Percentiles rank a stretch among this genome's conserved stretches.
These are phyloP conservation scores for Xylaria acuta DNA, from an alignment of 495 filamentous ascomycete species.

Conservation along the genomic window DNA sequence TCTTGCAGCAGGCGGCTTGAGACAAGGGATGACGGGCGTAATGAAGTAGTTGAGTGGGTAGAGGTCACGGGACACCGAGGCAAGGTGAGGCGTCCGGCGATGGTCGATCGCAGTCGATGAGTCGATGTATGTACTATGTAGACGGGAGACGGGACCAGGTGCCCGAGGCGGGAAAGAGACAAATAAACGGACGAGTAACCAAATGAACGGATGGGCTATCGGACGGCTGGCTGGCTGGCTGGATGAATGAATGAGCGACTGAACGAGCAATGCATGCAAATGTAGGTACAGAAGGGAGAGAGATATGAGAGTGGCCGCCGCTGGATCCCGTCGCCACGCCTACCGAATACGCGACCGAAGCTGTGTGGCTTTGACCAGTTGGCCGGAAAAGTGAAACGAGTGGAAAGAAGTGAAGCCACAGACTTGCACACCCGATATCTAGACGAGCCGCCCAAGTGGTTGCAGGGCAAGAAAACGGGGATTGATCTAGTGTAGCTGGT, in stretches of 20 bases:
- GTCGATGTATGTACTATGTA: too few relatives aligned
- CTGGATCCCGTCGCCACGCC: background rate
- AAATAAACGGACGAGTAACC: background rate
- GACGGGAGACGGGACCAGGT: background rate
- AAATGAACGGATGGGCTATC: background rate
- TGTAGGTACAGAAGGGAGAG: slow-evolving; percentile 6
- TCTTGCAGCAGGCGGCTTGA: slow-evolving; percentile 20
- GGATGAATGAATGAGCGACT: background rate
- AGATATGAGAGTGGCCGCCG: background rate
- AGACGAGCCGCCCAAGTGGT: background rate
- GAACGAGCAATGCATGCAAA: background rate
- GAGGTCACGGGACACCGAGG: slow-evolving; percentile 13
- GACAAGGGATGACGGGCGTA: slow-evolving; percentile 13
- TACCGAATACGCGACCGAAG: slow-evolving; percentile 2
- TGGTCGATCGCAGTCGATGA: too few relatives aligned
- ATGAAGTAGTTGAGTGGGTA: background rate
- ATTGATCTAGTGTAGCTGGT: background rate
- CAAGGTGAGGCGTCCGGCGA: background rate
- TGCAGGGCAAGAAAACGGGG: slow-evolving; percentile 12
- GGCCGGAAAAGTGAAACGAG: slow-evolving; percentile 20
- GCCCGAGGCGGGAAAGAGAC: background rate
- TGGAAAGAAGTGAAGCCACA: slow-evolving; percentile 27
- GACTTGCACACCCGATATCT: slow-evolving; percentile 9
- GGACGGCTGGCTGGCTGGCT: background rate
- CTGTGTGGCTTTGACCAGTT: slow-evolving; percentile 19